Evolutionary conservation across 371 early-diverging fungal genomes (phyloP), one percentile per base, ranked within the genome.

Genomic region (Coemansia sp.): DNA sequence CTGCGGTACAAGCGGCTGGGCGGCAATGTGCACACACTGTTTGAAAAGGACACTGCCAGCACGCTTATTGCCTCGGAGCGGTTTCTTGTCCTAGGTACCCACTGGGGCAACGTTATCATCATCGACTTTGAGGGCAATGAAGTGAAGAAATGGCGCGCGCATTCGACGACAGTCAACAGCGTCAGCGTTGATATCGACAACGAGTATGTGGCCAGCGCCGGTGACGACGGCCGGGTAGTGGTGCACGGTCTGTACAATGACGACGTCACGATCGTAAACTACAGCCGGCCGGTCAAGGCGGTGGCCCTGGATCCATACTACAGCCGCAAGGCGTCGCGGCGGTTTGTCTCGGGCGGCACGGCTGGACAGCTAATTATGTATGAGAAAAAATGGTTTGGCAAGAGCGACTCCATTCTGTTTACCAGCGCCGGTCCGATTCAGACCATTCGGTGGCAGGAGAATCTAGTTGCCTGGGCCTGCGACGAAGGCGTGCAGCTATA

Each of bases 71-170:
- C 89, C 0, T 86, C 92, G 5, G 90, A 91, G 57, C 81, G 89
- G 56, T 94, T 94, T 78, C 78, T 96, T 79, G 94, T 94, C 67
- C 77, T 96, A n/a, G 98, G 97, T 34, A 97, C 98, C 6, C 95
- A 97, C 68, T 90, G 93, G 86, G 98, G 98, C 54, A 82, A 84
- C 38, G 87, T 98, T 9, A 87, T 93, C 59, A 86, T 97, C 55
- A 82, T 96, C 48, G 98, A 98, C 76, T 88, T 93, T 59, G 88
- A 89, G 43, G 98, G 98, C 57, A 95, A 93, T 63, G 81, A 87
- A 26, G 86, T 93, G 36, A 91, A 91, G 77, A 83, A 82, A 48
- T 90, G 87, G 75, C 86, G 84, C 48, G 82, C 86, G 4, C 90
- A 88, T 59, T 85, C 89, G 3, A 89, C 96, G 0, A 88, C 94